These are phyloP conservation scores for Tuber indicum DNA, from an alignment of 495 filamentous ascomycete genomes.

Conservation along the genomic window DNA sequence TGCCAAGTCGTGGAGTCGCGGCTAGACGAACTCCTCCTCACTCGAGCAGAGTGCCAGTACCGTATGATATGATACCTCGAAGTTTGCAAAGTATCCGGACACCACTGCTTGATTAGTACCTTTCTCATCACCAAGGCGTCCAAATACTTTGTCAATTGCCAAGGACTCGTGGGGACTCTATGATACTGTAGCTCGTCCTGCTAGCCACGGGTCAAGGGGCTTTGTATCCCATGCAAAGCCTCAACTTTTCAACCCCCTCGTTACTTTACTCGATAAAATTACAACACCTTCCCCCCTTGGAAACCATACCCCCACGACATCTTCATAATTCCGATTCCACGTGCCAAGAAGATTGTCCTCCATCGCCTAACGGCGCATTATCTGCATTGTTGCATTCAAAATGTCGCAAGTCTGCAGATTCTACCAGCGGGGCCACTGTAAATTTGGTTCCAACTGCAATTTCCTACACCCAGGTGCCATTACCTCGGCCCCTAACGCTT, in stretches of 20 bases:
- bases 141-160: too few species aligned
- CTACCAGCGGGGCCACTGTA: conserved; percentile 56
- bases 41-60: too few species aligned
- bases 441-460: conserved; percentile 47
- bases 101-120: too few species aligned
- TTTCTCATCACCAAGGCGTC: too few species aligned
- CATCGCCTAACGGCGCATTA: background rate
- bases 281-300: background rate
- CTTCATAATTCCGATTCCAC: background rate
- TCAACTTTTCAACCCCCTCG: background rate
- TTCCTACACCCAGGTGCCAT: conserved; percentile 35
- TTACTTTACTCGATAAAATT: background rate
- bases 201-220: background rate
- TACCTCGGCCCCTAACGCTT: conserved; percentile 13
- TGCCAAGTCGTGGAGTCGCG: background rate
- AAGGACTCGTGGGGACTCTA: too few species aligned
- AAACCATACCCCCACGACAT: background rate
- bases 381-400: background rate
- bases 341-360: background rate
- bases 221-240: background rate
- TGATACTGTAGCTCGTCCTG: too few species aligned
- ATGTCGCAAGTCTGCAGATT: conserved; percentile 55
- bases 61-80: too few species aligned
- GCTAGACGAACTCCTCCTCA: background rate
- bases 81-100: too few species aligned